A percentile compares a stretch with the other conserved stretches of the same genome.
phyloP scores from a whole-genome alignment of 768 basidiomycete genomes.

The Phlegmacium glaucopus region DNA sequence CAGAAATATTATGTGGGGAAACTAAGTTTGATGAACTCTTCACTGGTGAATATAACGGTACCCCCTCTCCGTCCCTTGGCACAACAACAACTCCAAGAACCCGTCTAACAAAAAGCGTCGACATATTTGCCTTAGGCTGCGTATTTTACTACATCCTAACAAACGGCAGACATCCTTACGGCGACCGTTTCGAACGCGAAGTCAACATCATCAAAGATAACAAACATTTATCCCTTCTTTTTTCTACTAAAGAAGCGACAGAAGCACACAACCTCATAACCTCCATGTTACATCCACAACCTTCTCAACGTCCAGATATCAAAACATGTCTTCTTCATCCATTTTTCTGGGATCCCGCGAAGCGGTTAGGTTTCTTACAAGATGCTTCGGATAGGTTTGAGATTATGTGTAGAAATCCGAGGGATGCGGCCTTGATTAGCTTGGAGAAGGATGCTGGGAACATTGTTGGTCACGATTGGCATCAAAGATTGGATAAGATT shows the following conservation, averaged over 20 bases:
- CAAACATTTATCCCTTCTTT: constrained; percentile 28
- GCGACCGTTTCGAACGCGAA: constrained; percentile 90
- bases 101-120: constrained; percentile 89
- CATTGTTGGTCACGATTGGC: constrained; percentile 93
- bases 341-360: constrained; percentile 92
- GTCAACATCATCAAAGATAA: constrained; percentile 86
- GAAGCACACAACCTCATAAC: constrained; percentile 83
- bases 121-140: constrained; percentile 95
- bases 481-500: constrained; percentile 75
- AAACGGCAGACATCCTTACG: constrained; percentile 89
- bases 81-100: constrained; percentile 40
- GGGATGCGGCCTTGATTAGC: constrained; percentile 66
- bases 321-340: constrained; percentile 87
- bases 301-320: constrained; percentile 79
- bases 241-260: constrained; percentile 69
- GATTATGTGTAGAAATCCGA: constrained; percentile 93
- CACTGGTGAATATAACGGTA: constrained; percentile 49
- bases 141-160: constrained; percentile 92
- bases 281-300: constrained; percentile 75
- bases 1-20: constrained; percentile 91
- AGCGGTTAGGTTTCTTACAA: constrained; percentile 89
- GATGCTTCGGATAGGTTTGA: constrained; percentile 98
- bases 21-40: constrained; percentile 83
- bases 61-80: constrained; percentile 23
- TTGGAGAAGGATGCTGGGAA: constrained; percentile 68